Conservation (phyloP, 208 protist species). For the Leishmania major region DNA sequence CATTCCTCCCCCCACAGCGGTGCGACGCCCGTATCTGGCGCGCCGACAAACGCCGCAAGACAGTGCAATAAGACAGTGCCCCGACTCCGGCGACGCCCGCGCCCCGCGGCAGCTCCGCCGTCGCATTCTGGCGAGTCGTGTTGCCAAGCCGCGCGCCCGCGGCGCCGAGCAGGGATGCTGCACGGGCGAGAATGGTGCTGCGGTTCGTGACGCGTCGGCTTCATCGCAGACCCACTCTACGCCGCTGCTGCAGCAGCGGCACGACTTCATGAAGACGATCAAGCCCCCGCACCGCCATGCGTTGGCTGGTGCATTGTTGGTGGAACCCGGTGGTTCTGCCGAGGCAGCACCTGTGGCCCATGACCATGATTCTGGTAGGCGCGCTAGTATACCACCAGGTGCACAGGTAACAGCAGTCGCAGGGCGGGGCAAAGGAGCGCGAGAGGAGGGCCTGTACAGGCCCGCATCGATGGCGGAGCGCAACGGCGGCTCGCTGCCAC, state of each 20-base stretch:
- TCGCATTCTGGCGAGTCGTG: constrained; percentile 18
- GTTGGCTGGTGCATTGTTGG: background rate
- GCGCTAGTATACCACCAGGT: background rate
- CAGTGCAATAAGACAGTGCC: background rate
- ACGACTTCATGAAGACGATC: constrained; percentile 26
- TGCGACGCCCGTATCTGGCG: background rate
- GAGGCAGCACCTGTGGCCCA: background rate
- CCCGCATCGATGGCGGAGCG: background rate
- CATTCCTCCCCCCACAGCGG: background rate
- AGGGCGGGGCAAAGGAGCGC: background rate
- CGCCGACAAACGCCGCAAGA: background rate
- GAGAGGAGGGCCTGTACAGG: background rate
- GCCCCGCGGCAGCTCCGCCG: constrained; percentile 18
- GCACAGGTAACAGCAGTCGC: background rate
- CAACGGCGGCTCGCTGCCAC: background rate
- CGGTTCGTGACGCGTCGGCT: background rate
- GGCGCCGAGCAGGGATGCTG: background rate
- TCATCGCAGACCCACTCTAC: background rate
- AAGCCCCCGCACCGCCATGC: constrained; percentile 27
- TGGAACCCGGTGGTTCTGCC: background rate
- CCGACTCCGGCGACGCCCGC: background rate
- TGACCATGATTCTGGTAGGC: background rate
- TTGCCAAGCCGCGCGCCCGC: background rate
- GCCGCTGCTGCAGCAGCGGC: background rate
- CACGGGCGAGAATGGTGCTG: background rate